Percentiles rank a stretch among this genome's conserved stretches.
Evolutionary conservation across 768 basidiomycete genomes (phyloP).

Genomic region (Panaeolus cyanescens): DNA sequence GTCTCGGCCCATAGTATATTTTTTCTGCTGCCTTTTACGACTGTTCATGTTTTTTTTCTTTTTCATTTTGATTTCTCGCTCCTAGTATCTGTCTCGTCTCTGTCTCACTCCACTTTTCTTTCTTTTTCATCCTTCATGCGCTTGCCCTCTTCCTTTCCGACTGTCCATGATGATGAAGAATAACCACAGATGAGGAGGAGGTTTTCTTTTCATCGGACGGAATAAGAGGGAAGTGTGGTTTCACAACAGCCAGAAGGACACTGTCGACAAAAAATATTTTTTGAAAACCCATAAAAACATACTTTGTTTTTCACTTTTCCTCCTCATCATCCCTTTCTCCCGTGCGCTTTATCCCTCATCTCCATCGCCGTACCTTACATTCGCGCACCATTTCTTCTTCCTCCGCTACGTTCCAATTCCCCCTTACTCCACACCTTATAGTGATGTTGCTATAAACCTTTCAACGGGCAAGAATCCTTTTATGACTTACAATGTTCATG

Average conservation of each 20-base stretch:
- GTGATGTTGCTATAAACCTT: neutral
- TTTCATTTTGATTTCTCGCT: conserved; percentile 7
- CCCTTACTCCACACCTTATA: neutral
- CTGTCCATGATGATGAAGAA: neutral
- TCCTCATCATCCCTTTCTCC: neutral
- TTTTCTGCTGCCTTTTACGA: conserved; percentile 10
- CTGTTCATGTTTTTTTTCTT: conserved; percentile 13
- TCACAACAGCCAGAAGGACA: neutral
- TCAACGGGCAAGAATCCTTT: neutral
- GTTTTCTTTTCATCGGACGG: neutral
- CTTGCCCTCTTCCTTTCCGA: neutral
- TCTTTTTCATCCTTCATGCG: neutral
- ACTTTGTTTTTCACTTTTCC: conserved; percentile 6
- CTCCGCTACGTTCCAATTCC: neutral
- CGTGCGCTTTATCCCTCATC: neutral
- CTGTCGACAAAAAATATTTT: neutral
- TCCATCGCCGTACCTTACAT: neutral
- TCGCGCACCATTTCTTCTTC: neutral
- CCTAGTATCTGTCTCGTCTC: conserved; percentile 1
- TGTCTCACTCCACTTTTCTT: neutral
- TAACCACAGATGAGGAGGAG: neutral
- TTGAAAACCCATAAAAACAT: conserved; percentile 4
- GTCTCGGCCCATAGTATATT: conserved; percentile 7
- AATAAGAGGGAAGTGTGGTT: neutral
- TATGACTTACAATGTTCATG: neutral